These are phyloP conservation scores for Ogataea hybrid DNA, from an alignment of 1,139 yeast species.

Conservation along the genomic window DNA sequence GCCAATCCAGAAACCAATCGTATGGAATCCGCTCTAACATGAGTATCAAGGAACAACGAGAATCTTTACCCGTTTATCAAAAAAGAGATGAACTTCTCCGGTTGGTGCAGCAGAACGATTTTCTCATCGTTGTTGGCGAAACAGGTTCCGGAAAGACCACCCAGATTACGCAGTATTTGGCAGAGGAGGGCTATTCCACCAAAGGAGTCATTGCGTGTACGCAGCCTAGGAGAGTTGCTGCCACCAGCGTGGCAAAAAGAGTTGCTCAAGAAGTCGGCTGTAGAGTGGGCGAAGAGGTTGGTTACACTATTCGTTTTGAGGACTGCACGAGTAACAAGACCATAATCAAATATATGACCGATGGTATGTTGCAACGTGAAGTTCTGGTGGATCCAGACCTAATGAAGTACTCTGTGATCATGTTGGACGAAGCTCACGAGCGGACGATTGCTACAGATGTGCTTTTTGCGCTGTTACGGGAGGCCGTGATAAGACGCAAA, in stretches of 20 bases:
- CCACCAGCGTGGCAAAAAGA: conserved; percentile 95
- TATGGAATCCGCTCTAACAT: conserved; percentile 54
- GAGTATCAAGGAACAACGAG: conserved; percentile 64
- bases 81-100: conserved; percentile 58
- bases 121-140: conserved; percentile 89
- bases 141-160: conserved; percentile 99
- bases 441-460: conserved; percentile 94
- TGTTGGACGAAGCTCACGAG: conserved; percentile 96
- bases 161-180: conserved; percentile 91
- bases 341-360: conserved; percentile 75
- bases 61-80: conserved; percentile 68
- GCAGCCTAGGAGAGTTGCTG: conserved; percentile 97
- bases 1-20: conserved; percentile 40
- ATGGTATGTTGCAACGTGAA: conserved; percentile 89
- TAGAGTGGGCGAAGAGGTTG: conserved; percentile 85
- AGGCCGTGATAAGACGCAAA: conserved; percentile 59
- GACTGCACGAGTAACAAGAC: conserved; percentile 56
- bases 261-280: conserved; percentile 98
- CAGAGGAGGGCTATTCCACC: conserved; percentile 86
- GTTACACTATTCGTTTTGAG: conserved; percentile 73
- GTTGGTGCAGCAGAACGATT: conserved; percentile 63
- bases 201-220: conserved; percentile 91
- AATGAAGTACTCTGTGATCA: conserved; percentile 74
- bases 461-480: conserved; percentile 76
- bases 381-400: conserved; percentile 73